Conservation (phyloP, 176 grass and related monocot species). For the Microstegium vimineum region DNA sequence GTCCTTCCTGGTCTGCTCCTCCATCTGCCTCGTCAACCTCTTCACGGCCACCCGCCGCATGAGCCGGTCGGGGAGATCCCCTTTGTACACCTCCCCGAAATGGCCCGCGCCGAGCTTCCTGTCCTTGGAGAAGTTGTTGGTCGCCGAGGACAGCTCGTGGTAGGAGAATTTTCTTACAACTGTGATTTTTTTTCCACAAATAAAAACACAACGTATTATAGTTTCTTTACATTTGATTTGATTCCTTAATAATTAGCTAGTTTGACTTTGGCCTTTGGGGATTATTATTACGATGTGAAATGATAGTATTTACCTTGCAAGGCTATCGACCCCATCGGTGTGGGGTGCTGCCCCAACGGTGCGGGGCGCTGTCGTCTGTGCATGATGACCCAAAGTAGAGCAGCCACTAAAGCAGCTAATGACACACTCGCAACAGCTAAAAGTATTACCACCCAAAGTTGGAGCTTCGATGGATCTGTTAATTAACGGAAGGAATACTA, state of each 20-base stretch:
- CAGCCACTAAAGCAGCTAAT: neutral
- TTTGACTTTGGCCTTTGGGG: no score
- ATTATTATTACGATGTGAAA: no score
- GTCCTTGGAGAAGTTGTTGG: neutral
- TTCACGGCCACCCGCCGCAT: conserved; percentile 8
- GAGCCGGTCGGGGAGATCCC: neutral
- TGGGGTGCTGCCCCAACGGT: no score
- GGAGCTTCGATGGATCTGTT: neutral
- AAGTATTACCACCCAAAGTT: neutral
- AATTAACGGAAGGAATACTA: neutral
- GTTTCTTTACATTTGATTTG: neutral
- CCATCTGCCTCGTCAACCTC: neutral
- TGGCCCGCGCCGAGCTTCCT: neutral
- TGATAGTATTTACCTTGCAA: no score
- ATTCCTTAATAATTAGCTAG: no score
- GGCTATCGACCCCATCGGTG: no score
- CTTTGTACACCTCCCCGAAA: conserved; percentile 6
- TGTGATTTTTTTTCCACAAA: neutral
- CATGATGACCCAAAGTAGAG: neutral
- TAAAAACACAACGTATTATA: neutral
- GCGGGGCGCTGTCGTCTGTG: no score
- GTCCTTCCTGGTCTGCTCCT: neutral
- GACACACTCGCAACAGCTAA: neutral
- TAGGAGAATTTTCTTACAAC: conserved; percentile 2
- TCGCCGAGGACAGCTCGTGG: neutral